Evolutionary conservation across 345 rosid species (phyloP).

Genomic region (Salix caprea): DNA sequence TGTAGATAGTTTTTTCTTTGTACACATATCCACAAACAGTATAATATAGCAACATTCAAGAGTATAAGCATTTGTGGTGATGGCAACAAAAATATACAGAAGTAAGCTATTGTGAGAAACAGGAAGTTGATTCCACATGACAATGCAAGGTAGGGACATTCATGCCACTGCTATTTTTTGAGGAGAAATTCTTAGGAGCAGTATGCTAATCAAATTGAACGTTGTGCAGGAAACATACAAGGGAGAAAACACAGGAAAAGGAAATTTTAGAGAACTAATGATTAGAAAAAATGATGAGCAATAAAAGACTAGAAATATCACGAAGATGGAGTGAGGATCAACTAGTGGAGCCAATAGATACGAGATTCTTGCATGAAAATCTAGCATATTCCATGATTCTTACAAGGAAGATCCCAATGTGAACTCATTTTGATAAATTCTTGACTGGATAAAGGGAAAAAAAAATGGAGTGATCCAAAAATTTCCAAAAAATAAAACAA

Average conservation of each 20-base stretch:
- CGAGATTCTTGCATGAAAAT: background rate
- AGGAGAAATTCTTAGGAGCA: background rate
- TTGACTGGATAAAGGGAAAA: background rate
- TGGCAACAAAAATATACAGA: background rate
- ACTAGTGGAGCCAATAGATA: background rate
- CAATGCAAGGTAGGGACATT: background rate
- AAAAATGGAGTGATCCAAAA: background rate
- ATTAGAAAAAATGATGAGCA: background rate
- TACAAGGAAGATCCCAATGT: background rate
- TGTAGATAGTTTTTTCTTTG: background rate
- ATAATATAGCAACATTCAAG: background rate
- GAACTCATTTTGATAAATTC: background rate
- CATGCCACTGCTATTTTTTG: background rate
- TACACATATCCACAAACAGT: background rate
- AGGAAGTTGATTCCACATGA: background rate
- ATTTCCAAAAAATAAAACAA: background rate
- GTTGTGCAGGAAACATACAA: background rate
- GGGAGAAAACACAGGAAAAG: background rate
- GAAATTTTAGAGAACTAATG: background rate
- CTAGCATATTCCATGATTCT: background rate
- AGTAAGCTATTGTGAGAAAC: background rate
- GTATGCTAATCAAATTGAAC: background rate
- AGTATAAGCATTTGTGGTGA: background rate
- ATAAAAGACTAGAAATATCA: background rate
- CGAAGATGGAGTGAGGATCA: background rate